A percentile compares a stretch with the other conserved stretches of the same genome.
These are phyloP conservation scores for Saccharomycopsis lassenensis DNA, from an alignment of 805 yeast species.

Conservation along the genomic window DNA sequence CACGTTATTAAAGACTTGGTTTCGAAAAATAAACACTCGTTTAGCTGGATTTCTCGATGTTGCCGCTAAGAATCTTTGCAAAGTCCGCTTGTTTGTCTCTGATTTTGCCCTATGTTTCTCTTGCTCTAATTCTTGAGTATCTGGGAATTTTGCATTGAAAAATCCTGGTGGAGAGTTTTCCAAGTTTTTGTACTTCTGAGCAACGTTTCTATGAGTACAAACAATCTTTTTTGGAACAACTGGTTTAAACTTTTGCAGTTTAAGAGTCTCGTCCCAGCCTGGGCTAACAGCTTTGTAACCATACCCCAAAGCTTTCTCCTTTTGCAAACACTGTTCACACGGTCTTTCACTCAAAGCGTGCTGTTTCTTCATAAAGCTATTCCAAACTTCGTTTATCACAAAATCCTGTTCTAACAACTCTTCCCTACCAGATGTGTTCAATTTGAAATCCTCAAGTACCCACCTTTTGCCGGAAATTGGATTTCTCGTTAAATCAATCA, in stretches of 20 bases:
- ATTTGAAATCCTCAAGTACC: conserved; percentile 15
- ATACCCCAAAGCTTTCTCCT: conserved; percentile 7
- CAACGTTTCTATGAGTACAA: conserved; percentile 1
- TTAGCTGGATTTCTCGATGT: conserved; percentile 3
- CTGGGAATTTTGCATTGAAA: conserved; percentile 15
- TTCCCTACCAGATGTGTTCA: conserved; percentile 2
- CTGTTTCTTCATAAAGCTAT: neutral
- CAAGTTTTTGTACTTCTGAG: neutral
- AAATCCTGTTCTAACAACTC: neutral
- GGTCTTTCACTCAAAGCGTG: neutral
- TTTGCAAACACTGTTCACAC: conserved; percentile 12
- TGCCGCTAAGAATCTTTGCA: conserved; percentile 11
- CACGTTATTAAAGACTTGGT: conserved; percentile 11
- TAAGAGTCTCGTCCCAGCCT: conserved; percentile 13
- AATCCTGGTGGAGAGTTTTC: conserved; percentile 15
- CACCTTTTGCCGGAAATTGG: conserved; percentile 15
- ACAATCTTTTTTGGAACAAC: neutral
- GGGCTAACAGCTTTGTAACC: conserved; percentile 13
- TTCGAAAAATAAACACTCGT: conserved; percentile 11
- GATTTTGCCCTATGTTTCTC: conserved; percentile 7
- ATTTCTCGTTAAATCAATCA: conserved; percentile 14
- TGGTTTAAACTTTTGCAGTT: neutral
- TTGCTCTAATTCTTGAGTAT: conserved; percentile 11
- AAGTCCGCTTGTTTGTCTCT: conserved; percentile 2
- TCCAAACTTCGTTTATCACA: conserved; percentile 1